Conservation (phyloP, 2,329 filamentous ascomycete species). For the Cladosporium sp. region DNA sequence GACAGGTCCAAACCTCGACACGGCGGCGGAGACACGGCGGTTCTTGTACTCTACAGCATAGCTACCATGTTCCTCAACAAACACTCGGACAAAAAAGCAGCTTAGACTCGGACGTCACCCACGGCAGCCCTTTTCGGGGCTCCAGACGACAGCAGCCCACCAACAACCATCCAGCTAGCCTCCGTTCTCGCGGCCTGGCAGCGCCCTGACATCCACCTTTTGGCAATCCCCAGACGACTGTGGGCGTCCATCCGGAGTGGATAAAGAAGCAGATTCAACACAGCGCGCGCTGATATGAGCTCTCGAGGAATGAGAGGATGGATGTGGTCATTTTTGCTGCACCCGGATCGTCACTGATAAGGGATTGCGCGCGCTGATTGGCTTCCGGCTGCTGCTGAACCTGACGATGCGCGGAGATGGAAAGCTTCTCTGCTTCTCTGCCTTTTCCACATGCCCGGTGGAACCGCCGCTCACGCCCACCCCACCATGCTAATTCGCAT, state of each 20-base stretch:
- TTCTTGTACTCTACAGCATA: conserved; percentile 7
- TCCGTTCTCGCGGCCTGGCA: conserved; percentile 9
- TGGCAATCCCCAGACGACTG: not conserved
- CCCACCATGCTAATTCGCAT: not conserved
- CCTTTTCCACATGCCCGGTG: not conserved
- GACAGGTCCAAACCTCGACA: not conserved
- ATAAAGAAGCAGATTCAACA: not conserved
- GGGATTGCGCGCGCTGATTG: not conserved
- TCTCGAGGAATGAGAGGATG: conserved; percentile 8
- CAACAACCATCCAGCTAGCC: not conserved
- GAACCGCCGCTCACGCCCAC: not conserved
- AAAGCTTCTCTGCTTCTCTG: not conserved
- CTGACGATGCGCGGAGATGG: conserved; percentile 8
- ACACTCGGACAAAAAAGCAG: conserved; percentile 1
- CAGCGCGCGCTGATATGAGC: conserved; percentile 6
- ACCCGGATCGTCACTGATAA: conserved; percentile 7
- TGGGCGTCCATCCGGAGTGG: not conserved
- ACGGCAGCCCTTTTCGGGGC: conserved; percentile 7
- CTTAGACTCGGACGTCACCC: conserved; percentile 10
- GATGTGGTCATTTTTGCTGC: conserved; percentile 11
- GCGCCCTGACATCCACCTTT: not conserved
- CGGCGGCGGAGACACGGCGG: not conserved
- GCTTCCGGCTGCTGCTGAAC: not conserved
- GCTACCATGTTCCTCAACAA: conserved; percentile 8
- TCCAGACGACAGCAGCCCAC: not conserved